Evolutionary conservation across 2,329 filamentous ascomycete species (phyloP).

Genomic region (Colletotrichum navitas): DNA sequence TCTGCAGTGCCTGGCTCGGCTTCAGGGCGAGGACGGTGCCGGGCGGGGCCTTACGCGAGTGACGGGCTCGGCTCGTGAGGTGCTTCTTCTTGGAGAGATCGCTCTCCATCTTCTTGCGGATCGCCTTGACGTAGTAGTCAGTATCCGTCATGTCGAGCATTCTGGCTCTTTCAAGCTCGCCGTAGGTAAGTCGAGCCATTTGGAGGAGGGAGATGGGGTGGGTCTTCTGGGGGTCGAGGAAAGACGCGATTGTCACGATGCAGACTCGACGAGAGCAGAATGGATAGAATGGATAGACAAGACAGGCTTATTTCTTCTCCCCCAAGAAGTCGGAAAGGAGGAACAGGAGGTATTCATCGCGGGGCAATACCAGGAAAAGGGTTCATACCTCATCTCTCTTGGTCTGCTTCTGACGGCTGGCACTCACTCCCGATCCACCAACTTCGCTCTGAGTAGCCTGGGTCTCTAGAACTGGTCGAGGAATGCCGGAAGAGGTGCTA

Average conservation of each 20-base stretch:
- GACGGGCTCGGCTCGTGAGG: slow-evolving; percentile 80
- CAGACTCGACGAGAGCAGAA: not conserved
- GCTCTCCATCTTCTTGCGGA: slow-evolving; percentile 95
- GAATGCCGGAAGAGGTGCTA: slow-evolving; percentile 71
- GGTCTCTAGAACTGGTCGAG: slow-evolving; percentile 76
- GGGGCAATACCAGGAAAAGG: slow-evolving; percentile 23
- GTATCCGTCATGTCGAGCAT: slow-evolving; percentile 45
- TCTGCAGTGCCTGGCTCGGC: slow-evolving; percentile 95
- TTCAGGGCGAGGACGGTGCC: slow-evolving; percentile 96
- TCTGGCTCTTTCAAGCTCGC: slow-evolving; percentile 41
- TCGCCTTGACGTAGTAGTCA: slow-evolving; percentile 74
- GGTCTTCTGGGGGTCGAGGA: not conserved
- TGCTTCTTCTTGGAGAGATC: slow-evolving; percentile 98
- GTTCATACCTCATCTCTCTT: slow-evolving; percentile 94
- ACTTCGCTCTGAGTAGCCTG: slow-evolving; percentile 68
- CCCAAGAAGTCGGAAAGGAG: not conserved
- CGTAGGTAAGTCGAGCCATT: slow-evolving; percentile 41
- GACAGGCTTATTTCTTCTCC: not conserved
- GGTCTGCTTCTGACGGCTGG: slow-evolving; percentile 94
- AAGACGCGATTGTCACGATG: slow-evolving; percentile 4
- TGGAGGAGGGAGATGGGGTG: not conserved
- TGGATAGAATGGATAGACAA: not conserved
- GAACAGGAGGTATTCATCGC: slow-evolving; percentile 7
- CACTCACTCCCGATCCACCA: slow-evolving; percentile 80
- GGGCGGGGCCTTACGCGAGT: slow-evolving; percentile 92